These are phyloP conservation scores for Fusarium torulosum DNA, from an alignment of 2,329 filamentous ascomycete species.

Conservation along the genomic window DNA sequence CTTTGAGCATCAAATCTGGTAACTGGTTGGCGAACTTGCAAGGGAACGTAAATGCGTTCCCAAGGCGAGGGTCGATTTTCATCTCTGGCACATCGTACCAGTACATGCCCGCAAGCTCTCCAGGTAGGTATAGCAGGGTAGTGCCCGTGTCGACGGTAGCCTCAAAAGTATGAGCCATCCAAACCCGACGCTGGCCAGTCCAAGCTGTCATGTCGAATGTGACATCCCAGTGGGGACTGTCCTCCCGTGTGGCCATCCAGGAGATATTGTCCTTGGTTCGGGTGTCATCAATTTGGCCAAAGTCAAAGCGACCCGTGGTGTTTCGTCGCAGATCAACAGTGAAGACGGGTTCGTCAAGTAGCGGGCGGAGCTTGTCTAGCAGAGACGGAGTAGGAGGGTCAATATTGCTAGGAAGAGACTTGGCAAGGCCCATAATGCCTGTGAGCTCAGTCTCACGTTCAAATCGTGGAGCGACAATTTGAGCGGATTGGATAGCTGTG, in stretches of 20 bases:
- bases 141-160: slow-evolving; percentile 78
- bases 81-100: slow-evolving; percentile 68
- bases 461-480: slow-evolving; percentile 57
- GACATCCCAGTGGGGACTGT: slow-evolving; percentile 57
- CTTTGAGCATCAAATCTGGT: slow-evolving; percentile 68
- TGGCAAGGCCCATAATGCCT: slow-evolving; percentile 66
- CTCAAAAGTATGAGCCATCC: slow-evolving; percentile 61
- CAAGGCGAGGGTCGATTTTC: slow-evolving; percentile 57
- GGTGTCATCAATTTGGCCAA: slow-evolving; percentile 61
- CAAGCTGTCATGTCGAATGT: slow-evolving; percentile 63
- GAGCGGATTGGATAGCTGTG: slow-evolving; percentile 64
- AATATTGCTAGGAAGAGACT: slow-evolving; percentile 60
- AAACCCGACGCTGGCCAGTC: slow-evolving; percentile 61
- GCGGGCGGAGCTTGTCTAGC: slow-evolving; percentile 58
- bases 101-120: slow-evolving; percentile 69
- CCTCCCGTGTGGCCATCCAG: slow-evolving; percentile 55
- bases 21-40: slow-evolving; percentile 66
- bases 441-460: slow-evolving; percentile 59
- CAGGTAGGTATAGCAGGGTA: slow-evolving; percentile 72
- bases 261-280: slow-evolving; percentile 57
- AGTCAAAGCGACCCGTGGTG: slow-evolving; percentile 63
- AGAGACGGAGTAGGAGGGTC: slow-evolving; percentile 59
- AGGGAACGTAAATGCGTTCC: slow-evolving; percentile 68
- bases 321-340: slow-evolving; percentile 64
- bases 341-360: slow-evolving; percentile 60